phyloP scores from a whole-genome alignment of 495 filamentous ascomycete species.

The Podospora bellae-mahoneyi region DNA sequence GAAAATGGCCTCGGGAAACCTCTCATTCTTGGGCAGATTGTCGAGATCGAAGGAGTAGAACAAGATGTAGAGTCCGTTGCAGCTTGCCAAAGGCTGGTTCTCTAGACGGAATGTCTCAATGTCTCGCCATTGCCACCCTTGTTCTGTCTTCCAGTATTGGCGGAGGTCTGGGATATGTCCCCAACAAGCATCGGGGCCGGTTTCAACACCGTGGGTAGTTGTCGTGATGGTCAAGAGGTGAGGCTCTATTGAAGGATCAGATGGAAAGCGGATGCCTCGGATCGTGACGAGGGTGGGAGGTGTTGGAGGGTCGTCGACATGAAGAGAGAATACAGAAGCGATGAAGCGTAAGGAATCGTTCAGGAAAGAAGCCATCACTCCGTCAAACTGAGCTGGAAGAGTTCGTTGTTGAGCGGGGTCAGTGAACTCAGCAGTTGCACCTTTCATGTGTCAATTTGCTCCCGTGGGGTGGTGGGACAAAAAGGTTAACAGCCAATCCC shows the following conservation, averaged over 20 bases:
- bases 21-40: not conserved
- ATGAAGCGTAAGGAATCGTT: not conserved
- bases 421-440: not conserved
- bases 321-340: not conserved
- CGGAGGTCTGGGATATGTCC: slow-evolving; percentile 1
- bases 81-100: not conserved
- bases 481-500: not conserved
- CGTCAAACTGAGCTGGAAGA: not conserved
- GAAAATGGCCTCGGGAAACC: not conserved
- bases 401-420: not conserved
- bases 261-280: not conserved
- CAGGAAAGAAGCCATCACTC: not conserved
- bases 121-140: not conserved
- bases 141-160: not conserved
- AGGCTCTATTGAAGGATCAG: not conserved
- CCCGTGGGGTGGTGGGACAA: not conserved
- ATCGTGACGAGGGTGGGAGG: not conserved
- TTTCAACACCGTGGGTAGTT: not conserved
- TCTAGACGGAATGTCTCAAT: not conserved
- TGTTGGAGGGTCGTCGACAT: not conserved
- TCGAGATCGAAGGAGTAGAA: slow-evolving; percentile 6
- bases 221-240: not conserved
- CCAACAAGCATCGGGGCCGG: not conserved
- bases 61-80: not conserved
- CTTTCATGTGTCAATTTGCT: not conserved